phyloP scores from a whole-genome alignment of 2,329 filamentous ascomycete genomes.

The Colletotrichum siamense region DNA sequence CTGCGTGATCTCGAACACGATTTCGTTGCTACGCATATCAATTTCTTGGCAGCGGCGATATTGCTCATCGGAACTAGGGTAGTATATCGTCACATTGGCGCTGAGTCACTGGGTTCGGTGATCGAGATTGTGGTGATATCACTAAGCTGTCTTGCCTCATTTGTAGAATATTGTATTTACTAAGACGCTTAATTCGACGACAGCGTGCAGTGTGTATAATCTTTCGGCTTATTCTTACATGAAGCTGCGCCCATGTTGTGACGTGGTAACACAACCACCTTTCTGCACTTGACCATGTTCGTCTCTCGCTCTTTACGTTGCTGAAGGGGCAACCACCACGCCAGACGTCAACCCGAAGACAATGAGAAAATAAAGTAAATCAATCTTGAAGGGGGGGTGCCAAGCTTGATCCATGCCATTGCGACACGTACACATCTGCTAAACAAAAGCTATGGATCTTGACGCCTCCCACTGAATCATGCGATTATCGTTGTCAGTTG shows the following conservation, averaged over 20 bases:
- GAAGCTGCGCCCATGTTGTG: background rate
- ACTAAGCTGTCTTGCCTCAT: background rate
- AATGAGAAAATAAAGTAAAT: background rate
- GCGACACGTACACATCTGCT: background rate
- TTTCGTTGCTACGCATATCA: background rate
- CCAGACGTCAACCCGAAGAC: background rate
- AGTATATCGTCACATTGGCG: background rate
- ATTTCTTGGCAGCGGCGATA: background rate
- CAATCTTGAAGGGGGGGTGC: background rate
- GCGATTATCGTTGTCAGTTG: background rate
- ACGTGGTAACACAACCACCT: background rate
- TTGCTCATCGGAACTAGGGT: background rate
- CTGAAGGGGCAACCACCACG: background rate
- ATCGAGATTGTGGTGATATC: background rate
- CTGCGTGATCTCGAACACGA: background rate
- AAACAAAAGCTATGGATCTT: background rate
- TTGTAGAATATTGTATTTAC: background rate
- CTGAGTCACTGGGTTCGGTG: background rate
- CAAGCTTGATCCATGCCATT: background rate
- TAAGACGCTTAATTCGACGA: background rate
- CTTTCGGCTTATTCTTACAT: background rate
- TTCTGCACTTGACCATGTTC: background rate
- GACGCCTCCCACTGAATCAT: background rate
- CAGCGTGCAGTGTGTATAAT: background rate
- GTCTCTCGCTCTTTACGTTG: background rate